phyloP scores from a whole-genome alignment of 202 grass and related monocot species.

The Carex sylvatica region DNA sequence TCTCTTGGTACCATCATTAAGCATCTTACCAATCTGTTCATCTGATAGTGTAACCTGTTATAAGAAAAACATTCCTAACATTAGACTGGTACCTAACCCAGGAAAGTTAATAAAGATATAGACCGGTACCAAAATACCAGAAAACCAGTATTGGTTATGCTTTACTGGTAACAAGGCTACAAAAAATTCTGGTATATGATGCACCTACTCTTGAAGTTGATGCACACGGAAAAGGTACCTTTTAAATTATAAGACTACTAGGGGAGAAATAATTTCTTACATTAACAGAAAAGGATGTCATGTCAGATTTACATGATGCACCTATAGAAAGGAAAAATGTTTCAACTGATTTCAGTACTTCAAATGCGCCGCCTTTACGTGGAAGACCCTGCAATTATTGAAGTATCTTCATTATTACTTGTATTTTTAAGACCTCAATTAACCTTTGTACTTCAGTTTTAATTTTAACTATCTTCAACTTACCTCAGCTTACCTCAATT shows the following conservation, averaged over 20 bases:
- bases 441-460: not conserved
- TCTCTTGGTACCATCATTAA: constrained; percentile 24
- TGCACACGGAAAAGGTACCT: not conserved
- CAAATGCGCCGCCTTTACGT: constrained; percentile 53
- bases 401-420: constrained; percentile 8
- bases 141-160: not conserved
- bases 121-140: not conserved
- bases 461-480: not conserved
- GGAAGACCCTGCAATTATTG: constrained; percentile 49
- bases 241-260: not conserved
- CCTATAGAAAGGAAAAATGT: constrained; percentile 59
- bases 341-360: constrained; percentile 77
- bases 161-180: not conserved
- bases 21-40: constrained; percentile 34
- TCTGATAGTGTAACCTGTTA: constrained; percentile 63
- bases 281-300: constrained; percentile 53
- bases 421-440: not conserved
- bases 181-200: not conserved
- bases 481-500: not conserved
- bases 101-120: not conserved
- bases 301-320: constrained; percentile 62
- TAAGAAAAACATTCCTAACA: constrained; percentile 24
- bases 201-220: no score
- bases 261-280: constrained; percentile 45
- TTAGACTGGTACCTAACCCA: constrained; percentile 15